Evolutionary conservation across 1,284 basidiomycete species (phyloP), one percentile per base, ranked within the genome.

Genomic region (Waitea zeae): DNA sequence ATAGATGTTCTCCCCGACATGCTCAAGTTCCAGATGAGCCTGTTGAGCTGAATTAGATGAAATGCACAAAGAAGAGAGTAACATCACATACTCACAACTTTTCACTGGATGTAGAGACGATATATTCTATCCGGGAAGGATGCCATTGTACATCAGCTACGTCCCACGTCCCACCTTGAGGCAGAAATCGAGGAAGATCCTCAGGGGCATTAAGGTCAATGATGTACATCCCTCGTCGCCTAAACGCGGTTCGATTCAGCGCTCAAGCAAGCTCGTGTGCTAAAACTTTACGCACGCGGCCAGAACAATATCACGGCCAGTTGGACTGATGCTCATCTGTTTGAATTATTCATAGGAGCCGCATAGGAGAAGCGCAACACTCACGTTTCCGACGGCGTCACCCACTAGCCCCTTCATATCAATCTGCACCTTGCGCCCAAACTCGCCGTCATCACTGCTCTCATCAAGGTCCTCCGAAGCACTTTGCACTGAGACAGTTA

Each of bases 101-200:
- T 53, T 96, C 88, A 33, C 84, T 86, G 0, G 87, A 93, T 0
- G 95, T 98, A 2, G 88, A 93, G 14, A 93, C 82, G 35, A 98
- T 88, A 47, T 92, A 89, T 45, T 93, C 78, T 33, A 80, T 74
- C 11, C 81, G 73, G 5, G 67, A 62, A 0, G 71, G 71, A 49
- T 97, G 22, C 22, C 35, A 36, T 17, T 36, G 29, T 12, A 35
- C 34, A 31, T 48, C 70, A 24, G 70, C 70, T 7, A 71, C 68
- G 42, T 71, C 68, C 67, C 70, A 73, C 13, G 62, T 63, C 45
- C 35, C 35, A 3, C 35, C 35, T 36, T 69, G 64, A 0, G 64
- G 63, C 12, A 68, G 52, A 48, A 88, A 96, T 30, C 93, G 72
- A 12, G 95, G 93, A 1, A 89, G 69, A 40, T 84, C 76, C 24